Conservation (phyloP, 176 grass and related monocot genomes). For the Aegilops speltoides region DNA sequence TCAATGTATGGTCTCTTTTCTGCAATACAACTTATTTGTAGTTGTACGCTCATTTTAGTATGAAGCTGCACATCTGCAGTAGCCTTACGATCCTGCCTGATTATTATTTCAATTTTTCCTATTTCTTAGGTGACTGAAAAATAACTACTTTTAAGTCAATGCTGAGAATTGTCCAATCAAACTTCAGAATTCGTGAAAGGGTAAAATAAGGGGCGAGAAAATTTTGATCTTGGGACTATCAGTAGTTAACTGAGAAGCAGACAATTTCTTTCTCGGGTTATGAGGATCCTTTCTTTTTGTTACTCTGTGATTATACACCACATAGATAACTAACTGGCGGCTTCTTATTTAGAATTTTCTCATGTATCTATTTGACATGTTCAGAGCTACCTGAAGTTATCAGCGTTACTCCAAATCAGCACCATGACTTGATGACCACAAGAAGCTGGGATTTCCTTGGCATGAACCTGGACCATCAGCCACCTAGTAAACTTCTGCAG, state of each 20-base stretch:
- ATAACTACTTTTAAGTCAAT: background rate
- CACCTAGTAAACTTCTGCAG: slow-evolving; percentile 24
- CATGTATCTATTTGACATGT: background rate
- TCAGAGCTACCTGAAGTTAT: slow-evolving; percentile 39
- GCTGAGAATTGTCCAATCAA: background rate
- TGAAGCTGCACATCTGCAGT: background rate
- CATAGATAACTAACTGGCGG: background rate
- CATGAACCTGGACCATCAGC: slow-evolving; percentile 20
- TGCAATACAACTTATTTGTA: background rate
- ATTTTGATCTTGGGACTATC: background rate
- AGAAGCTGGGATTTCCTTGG: slow-evolving; percentile 41
- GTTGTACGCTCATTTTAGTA: background rate
- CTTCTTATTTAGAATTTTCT: background rate
- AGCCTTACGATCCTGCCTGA: background rate
- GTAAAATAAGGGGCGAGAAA: background rate
- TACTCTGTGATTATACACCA: background rate
- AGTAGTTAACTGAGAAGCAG: background rate
- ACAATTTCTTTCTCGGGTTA: background rate
- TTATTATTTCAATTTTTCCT: background rate
- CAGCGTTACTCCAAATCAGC: slow-evolving; percentile 30
- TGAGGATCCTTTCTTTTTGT: background rate
- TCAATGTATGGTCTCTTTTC: background rate
- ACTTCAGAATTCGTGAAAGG: background rate
- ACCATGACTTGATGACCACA: slow-evolving; percentile 23
- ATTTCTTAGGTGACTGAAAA: background rate